Conservation (phyloP, 1,284 basidiomycete species). For the Ceratobasidium sp. region DNA sequence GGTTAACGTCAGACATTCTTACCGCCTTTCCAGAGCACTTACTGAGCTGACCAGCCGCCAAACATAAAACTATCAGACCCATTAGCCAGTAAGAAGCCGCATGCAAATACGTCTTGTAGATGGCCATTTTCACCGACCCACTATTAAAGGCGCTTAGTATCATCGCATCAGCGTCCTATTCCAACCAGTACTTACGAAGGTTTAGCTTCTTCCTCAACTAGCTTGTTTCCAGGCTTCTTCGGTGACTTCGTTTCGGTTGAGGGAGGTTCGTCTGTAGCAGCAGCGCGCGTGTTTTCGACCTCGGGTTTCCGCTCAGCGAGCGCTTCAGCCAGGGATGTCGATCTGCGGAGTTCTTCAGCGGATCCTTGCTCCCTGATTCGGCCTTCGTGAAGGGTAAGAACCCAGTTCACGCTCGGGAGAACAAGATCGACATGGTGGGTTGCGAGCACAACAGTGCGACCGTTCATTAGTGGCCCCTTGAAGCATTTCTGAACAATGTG, state of each 20-base stretch:
- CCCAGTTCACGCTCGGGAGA: constrained; percentile 68
- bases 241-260: not conserved
- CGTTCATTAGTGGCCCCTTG: constrained; percentile 71
- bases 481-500: constrained; percentile 75
- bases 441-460: constrained; percentile 79
- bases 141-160: not conserved
- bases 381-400: constrained; percentile 38
- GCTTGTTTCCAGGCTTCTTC: constrained; percentile 34
- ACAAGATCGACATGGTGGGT: constrained; percentile 83
- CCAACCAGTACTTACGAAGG: constrained; percentile 28
- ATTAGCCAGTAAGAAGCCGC: constrained; percentile 45
- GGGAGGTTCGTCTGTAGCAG: not conserved
- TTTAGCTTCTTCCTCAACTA: constrained; percentile 45
- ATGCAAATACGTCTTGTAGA: constrained; percentile 42
- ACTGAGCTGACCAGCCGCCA: constrained; percentile 16
- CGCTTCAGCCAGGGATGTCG: constrained; percentile 66
- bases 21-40: not conserved
- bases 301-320: constrained; percentile 4
- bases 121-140: constrained; percentile 15
- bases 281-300: not conserved
- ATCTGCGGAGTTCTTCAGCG: constrained; percentile 12
- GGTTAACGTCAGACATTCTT: not conserved
- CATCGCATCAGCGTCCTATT: too few relatives aligned
- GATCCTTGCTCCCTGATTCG: constrained; percentile 27
- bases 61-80: not conserved